phyloP scores from a whole-genome alignment of 2,329 filamentous ascomycete species.

The Epichloe aotearoae region DNA sequence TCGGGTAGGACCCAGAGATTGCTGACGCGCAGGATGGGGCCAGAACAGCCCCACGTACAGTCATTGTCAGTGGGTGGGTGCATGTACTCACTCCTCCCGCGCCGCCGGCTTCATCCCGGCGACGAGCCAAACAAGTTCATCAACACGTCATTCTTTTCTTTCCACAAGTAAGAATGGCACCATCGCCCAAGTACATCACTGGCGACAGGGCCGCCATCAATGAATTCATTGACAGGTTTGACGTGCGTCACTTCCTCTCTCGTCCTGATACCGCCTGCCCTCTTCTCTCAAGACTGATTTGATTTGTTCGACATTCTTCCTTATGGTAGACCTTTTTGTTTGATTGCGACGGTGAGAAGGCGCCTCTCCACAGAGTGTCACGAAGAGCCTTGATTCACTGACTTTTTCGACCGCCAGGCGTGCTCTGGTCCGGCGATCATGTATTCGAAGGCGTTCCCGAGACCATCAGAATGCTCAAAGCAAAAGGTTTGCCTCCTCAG shows the following conservation, averaged over 20 bases:
- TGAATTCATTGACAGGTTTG: slow-evolving; percentile 79
- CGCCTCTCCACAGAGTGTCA: not conserved
- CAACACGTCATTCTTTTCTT: not conserved
- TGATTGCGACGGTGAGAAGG: slow-evolving; percentile 77
- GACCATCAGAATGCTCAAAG: slow-evolving; percentile 70
- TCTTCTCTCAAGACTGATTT: not conserved
- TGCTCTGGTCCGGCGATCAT: slow-evolving; percentile 91
- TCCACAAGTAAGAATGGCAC: slow-evolving; percentile 10
- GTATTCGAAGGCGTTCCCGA: slow-evolving; percentile 76
- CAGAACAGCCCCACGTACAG: too few species aligned
- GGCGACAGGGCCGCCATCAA: slow-evolving; percentile 66
- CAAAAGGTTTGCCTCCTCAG: slow-evolving; percentile 46
- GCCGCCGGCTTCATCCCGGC: too few species aligned
- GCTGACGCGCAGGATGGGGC: too few species aligned
- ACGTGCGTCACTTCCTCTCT: slow-evolving; percentile 47
- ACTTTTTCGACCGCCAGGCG: slow-evolving; percentile 42
- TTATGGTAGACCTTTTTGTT: slow-evolving; percentile 60
- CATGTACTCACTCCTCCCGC: too few species aligned
- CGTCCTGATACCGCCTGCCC: not conserved
- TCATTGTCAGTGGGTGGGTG: too few species aligned
- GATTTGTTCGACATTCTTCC: not conserved
- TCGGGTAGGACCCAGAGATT: too few species aligned
- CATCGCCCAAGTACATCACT: slow-evolving; percentile 52
- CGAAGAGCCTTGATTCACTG: not conserved
- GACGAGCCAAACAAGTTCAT: not conserved